Evolutionary conservation across 2,329 filamentous ascomycete genomes (phyloP).

Genomic region (Scedosporium dehoogii): DNA sequence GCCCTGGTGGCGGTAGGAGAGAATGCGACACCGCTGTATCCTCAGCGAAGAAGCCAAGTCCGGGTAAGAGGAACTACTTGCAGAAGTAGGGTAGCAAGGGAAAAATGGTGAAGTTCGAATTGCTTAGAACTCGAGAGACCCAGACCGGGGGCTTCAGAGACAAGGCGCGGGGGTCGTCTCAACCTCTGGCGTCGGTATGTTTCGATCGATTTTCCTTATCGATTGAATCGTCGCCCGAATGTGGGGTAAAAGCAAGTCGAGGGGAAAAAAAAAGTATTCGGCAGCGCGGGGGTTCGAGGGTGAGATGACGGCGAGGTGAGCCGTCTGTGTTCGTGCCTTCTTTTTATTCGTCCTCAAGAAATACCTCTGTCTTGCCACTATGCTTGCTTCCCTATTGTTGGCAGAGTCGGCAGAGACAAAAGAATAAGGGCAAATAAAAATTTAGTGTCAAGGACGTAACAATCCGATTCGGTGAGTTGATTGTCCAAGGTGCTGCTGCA

Average conservation of each 20-base stretch:
- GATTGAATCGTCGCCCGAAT: conserved; percentile 1
- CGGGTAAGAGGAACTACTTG: neutral
- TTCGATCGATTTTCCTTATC: neutral
- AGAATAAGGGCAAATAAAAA: neutral
- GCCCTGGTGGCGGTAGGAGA: neutral
- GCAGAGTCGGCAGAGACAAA: neutral
- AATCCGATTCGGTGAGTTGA: neutral
- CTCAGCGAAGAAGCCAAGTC: neutral
- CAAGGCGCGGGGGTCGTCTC: neutral
- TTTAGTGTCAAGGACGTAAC: neutral
- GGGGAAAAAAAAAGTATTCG: conserved; percentile 8
- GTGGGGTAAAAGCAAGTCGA: conserved; percentile 4
- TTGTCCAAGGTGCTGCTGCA: neutral
- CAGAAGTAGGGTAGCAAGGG: neutral
- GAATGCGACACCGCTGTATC: neutral
- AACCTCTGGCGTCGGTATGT: neutral
- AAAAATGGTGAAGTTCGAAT: neutral
- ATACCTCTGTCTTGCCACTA: too few relatives aligned
- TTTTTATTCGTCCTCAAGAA: neutral
- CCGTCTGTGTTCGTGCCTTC: neutral
- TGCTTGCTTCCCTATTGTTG: neutral
- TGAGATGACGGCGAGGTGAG: neutral
- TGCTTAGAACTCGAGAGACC: neutral
- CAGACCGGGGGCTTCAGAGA: neutral
- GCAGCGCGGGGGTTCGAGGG: conserved; percentile 1